A percentile compares a stretch with the other conserved stretches of the same genome.
phyloP scores from a whole-genome alignment of 306 rosid genomes.

The Acacia crassicarpa region DNA sequence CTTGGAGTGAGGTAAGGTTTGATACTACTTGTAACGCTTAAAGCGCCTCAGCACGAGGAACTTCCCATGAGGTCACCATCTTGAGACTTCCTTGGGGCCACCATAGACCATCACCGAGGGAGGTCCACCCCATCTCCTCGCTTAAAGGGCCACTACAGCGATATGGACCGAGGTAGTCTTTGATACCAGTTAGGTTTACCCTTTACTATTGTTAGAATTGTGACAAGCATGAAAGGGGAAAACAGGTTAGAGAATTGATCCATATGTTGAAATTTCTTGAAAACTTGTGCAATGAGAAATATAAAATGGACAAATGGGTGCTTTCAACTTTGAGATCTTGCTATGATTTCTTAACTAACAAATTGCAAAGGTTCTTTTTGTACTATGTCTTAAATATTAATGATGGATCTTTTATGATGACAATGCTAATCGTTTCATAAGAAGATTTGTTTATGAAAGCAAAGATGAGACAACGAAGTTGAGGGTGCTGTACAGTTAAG shows the following conservation, averaged over 20 bases:
- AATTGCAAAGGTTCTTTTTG: background rate
- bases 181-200: background rate
- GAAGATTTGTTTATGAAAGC: background rate
- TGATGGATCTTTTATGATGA: accelerated
- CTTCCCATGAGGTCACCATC: no score
- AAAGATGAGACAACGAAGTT: no score
- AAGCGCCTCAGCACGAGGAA: no score
- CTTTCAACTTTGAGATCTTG: background rate
- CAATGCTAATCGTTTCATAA: background rate
- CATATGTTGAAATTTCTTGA: background rate
- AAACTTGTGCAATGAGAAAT: background rate
- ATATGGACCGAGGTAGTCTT: no score
- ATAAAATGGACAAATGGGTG: background rate
- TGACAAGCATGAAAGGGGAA: background rate
- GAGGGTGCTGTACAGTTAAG: no score
- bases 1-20: no score
- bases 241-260: background rate
- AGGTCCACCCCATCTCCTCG: no score
- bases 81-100: no score
- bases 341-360: background rate
- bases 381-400: background rate
- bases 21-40: no score
- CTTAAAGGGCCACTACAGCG: no score
- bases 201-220: background rate
- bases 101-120: no score